These are phyloP conservation scores for Acacia acuminata DNA, from an alignment of 306 rosid genomes.

Conservation along the genomic window DNA sequence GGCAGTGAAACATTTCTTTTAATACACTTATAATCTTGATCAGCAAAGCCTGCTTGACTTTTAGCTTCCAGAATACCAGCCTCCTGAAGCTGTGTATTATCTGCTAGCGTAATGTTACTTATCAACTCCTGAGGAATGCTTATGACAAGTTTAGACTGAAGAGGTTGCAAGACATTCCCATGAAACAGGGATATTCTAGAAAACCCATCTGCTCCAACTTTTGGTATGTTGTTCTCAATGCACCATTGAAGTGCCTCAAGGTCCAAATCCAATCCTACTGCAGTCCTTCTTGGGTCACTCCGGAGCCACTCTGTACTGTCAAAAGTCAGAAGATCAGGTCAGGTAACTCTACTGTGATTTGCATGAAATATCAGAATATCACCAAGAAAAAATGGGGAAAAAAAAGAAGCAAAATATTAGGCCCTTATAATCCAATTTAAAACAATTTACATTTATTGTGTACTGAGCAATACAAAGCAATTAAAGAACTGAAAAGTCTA, in stretches of 20 bases:
- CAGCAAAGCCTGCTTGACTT: constrained; percentile 37
- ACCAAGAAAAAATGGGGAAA: not conserved
- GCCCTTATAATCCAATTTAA: not conserved
- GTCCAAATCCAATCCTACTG: constrained; percentile 84
- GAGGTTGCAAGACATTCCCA: constrained; percentile 83
- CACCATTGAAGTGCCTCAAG: constrained; percentile 83
- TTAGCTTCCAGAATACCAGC: constrained; percentile 40
- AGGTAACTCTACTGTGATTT: constrained; percentile 7
- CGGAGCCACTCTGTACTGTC: constrained; percentile 83
- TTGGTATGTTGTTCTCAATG: constrained; percentile 71
- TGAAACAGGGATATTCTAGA: constrained; percentile 86
- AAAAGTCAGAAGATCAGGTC: constrained; percentile 25
- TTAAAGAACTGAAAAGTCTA: not conserved
- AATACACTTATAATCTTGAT: constrained; percentile 36
- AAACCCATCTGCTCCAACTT: constrained; percentile 66
- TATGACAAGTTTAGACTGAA: constrained; percentile 63
- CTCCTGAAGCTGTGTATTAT: constrained; percentile 32
- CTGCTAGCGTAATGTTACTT: constrained; percentile 48
- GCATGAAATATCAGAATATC: constrained; percentile 20
- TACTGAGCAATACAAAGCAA: not conserved
- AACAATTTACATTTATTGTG: constrained; percentile 12
- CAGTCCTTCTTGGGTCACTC: constrained; percentile 77
- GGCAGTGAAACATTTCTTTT: constrained; percentile 46
- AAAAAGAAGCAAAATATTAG: not conserved
- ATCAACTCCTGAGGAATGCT: constrained; percentile 50